Base-by-base conservation (phyloP, 2,329 filamentous ascomycete genomes). In the Aspergillus niger region DNA sequence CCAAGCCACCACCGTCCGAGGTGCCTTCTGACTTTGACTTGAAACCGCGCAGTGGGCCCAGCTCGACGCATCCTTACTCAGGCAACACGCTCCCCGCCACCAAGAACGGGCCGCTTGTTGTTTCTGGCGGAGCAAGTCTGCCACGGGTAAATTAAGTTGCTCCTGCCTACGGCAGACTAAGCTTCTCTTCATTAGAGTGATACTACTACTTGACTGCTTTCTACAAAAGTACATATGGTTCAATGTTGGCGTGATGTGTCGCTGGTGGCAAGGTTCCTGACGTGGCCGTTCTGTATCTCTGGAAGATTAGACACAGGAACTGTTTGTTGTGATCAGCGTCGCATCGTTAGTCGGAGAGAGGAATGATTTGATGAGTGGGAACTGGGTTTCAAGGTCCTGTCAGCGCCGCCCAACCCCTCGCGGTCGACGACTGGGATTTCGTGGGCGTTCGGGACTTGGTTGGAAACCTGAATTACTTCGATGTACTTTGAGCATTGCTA, bases 1-100 rank as follows among this genome's bases (percentile, higher is more conserved):
- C 80, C 15, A 82, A 82, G 68, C 80, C 80, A 20, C 80, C 80
- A n/a, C 80, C 80, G 32, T 80, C 80, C 8, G 74, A 80, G 65
- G 74, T 79, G 5, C 70, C 74, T 8, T 77, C 77, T 36, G 74
- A 75, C 7, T 79, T 77, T 61, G 76, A 80, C 52, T 48, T 76
- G 43, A 78, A 77, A 59, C 71, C 69, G 36, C 74, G 76, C n/a
- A 57, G 67, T 43, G 59, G 60, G 36, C 44, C 69, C 43, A 47
- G 62, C 39, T 59, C 70, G 8, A 61, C 68, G 22, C 55, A 67
- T 32, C 52, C 68, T 26, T 70, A 70, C 57, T 51, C 70, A 7
- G 63, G 62, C 54, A 72, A 67, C 57, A 62, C 65, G 8, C 36
- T 69, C 2, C 54, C 69, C 3, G 60, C 61, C 17, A 44, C 66